A percentile compares a stretch with the other conserved stretches of the same genome.
Evolutionary conservation across 176 grass and related monocot genomes (phyloP).

Genomic region (Canna indica): DNA sequence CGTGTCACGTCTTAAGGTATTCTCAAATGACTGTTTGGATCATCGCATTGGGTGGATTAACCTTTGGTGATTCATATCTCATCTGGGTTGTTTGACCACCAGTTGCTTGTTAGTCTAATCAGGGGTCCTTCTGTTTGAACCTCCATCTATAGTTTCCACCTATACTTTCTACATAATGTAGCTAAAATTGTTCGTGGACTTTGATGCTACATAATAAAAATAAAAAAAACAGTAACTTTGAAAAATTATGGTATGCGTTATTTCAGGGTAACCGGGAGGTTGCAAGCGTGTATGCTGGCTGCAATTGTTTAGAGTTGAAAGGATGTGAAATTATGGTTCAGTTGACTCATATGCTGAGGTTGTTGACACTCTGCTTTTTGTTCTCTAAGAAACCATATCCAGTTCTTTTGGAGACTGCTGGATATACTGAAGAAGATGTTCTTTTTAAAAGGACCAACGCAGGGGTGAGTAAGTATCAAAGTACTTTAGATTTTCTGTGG

Average conservation of each 20-base stretch:
- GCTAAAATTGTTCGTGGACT: neutral
- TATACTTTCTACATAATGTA: neutral
- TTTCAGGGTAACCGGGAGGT: slow-evolving; percentile 75
- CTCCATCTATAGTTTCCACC: neutral
- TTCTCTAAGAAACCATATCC: slow-evolving; percentile 92
- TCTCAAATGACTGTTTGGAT: neutral
- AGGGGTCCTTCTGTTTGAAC: neutral
- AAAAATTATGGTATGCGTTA: neutral
- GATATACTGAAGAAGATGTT: slow-evolving; percentile 71
- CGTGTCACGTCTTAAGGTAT: neutral
- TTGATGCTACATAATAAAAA: too few species aligned
- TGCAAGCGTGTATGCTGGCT: slow-evolving; percentile 71
- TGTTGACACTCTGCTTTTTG: slow-evolving; percentile 72
- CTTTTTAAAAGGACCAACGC: slow-evolving; percentile 85
- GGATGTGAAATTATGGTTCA: slow-evolving; percentile 61
- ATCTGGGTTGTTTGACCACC: neutral
- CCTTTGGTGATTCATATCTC: neutral
- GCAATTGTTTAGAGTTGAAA: slow-evolving; percentile 57
- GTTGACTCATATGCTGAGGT: slow-evolving; percentile 59
- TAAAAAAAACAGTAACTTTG: neutral
- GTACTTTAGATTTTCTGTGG: neutral
- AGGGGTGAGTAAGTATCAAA: slow-evolving; percentile 59
- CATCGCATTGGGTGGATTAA: neutral
- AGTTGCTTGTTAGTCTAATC: neutral
- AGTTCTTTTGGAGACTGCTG: slow-evolving; percentile 61